Percentiles rank a stretch among this genome's conserved stretches.
phyloP scores from a whole-genome alignment of 225 moss, liverwort and hornwort species.

The Neckera pumila region DNA sequence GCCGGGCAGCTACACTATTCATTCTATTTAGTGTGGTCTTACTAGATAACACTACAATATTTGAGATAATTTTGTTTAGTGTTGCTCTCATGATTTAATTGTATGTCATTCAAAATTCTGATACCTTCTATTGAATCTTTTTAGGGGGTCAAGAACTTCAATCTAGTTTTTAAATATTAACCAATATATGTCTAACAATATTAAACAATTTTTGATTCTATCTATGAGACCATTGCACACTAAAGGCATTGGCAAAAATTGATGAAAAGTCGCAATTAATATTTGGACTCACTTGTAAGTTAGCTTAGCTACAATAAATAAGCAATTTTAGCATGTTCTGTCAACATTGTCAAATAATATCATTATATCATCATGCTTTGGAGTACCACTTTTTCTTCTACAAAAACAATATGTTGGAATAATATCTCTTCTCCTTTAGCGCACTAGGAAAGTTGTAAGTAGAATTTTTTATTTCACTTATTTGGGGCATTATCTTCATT shows the following conservation, averaged over 20 bases:
- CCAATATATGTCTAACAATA: neutral
- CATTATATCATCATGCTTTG: too few relatives aligned
- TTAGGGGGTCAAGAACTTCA: neutral
- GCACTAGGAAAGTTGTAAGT: fast-evolving
- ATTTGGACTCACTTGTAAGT: neutral
- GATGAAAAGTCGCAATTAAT: neutral
- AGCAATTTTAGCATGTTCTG: neutral
- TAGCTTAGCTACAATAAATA: neutral
- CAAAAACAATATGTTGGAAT: neutral
- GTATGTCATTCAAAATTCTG: neutral
- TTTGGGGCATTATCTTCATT: neutral
- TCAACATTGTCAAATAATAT: fast-evolving
- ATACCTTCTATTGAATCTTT: neutral
- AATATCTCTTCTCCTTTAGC: neutral
- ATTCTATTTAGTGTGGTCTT: neutral
- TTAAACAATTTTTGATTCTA: neutral
- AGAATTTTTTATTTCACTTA: neutral
- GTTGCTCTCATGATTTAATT: too few relatives aligned
- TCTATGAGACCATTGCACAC: neutral
- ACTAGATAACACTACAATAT: too few relatives aligned
- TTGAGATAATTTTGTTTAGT: neutral
- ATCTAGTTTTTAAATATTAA: neutral
- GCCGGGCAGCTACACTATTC: too few relatives aligned
- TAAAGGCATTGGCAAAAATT: neutral
- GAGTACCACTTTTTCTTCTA: neutral